Conservation (phyloP, 371 early-diverging fungal species). For the Fennellomyces sp. region DNA sequence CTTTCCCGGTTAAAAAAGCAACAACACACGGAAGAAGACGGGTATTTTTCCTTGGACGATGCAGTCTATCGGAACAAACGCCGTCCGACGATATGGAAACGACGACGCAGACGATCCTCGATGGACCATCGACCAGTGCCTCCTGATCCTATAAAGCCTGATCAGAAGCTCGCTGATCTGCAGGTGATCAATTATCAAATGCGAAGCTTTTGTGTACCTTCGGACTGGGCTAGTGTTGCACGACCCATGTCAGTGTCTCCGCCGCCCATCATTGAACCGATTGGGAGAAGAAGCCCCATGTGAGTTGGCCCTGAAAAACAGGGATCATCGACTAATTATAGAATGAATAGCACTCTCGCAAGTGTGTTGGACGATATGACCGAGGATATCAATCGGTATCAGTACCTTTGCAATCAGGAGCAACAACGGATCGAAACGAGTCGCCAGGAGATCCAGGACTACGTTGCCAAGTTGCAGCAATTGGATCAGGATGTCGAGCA, state of each 20-base stretch:
- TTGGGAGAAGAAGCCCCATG: neutral
- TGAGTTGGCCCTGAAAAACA: neutral
- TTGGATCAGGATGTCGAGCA: conserved; percentile 16
- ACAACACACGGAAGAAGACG: neutral
- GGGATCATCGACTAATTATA: neutral
- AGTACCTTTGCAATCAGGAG: conserved; percentile 12
- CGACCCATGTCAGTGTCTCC: neutral
- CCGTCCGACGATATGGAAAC: neutral
- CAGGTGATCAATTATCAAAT: conserved; percentile 12
- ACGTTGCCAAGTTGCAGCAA: conserved; percentile 5
- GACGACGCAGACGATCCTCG: neutral
- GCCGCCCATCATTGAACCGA: neutral
- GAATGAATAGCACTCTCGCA: neutral
- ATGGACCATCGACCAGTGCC: neutral
- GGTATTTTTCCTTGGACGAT: conserved; percentile 9
- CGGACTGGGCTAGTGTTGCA: conserved; percentile 9
- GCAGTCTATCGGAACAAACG: neutral
- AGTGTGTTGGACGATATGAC: conserved; percentile 9
- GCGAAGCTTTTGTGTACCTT: conserved; percentile 8
- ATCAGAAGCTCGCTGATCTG: conserved; percentile 1
- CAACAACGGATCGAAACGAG: conserved; percentile 7
- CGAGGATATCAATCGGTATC: conserved; percentile 6
- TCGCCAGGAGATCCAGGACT: conserved; percentile 12
- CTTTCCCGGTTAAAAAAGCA: neutral
- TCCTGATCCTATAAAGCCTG: neutral